Evolutionary conservation across 2,329 filamentous ascomycete genomes (phyloP).

Genomic region (Acrocalymma vagum): DNA sequence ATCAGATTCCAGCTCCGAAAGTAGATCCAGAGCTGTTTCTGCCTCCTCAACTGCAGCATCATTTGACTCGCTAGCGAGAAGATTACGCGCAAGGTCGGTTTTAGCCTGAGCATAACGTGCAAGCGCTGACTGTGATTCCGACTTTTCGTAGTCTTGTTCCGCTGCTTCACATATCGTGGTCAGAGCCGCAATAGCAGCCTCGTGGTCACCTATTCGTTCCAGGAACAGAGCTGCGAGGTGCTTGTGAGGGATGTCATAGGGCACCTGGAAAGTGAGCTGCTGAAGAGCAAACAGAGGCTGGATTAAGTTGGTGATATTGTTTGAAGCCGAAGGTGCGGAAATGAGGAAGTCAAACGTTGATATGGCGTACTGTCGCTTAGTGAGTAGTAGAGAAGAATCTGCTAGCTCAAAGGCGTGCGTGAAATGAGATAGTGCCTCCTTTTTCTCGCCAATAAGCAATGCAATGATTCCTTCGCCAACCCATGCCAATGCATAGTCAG

Average conservation of each 20-base stretch:
- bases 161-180: slow-evolving; percentile 72
- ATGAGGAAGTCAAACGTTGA: slow-evolving; percentile 85
- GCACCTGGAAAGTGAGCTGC: slow-evolving; percentile 77
- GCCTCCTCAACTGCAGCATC: slow-evolving; percentile 78
- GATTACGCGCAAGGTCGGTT: slow-evolving; percentile 84
- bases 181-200: slow-evolving; percentile 70
- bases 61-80: slow-evolving; percentile 74
- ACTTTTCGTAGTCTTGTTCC: slow-evolving; percentile 84
- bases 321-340: slow-evolving; percentile 59
- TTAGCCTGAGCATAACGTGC: slow-evolving; percentile 83
- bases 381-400: slow-evolving; percentile 75
- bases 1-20: slow-evolving; percentile 68
- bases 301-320: slow-evolving; percentile 71
- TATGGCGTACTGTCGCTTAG: slow-evolving; percentile 80
- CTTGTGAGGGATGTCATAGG: slow-evolving; percentile 74
- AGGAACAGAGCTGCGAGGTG: slow-evolving; percentile 84
- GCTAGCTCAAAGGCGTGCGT: slow-evolving; percentile 95
- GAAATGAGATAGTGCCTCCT: slow-evolving; percentile 84
- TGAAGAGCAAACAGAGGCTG: slow-evolving; percentile 89
- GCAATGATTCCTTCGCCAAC: slow-evolving; percentile 90
- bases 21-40: slow-evolving; percentile 81
- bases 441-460: slow-evolving; percentile 74
- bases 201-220: slow-evolving; percentile 78
- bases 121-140: slow-evolving; percentile 78
- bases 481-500: slow-evolving; percentile 94